Evolutionary conservation across 345 rosid species (phyloP).

Genomic region (Melaleuca alternifolia): DNA sequence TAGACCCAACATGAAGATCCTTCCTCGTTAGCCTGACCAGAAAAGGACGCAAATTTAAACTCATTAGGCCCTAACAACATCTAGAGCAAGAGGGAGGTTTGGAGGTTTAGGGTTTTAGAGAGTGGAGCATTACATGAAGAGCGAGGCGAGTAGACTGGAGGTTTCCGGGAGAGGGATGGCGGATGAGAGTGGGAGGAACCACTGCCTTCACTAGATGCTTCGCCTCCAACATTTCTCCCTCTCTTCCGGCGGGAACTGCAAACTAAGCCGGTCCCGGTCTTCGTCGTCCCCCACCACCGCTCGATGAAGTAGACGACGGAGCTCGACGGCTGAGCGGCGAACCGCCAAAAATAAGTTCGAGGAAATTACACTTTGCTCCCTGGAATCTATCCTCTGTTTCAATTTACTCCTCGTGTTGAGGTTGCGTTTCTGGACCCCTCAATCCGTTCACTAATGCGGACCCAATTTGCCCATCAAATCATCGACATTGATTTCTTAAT

Average conservation of each 20-base stretch:
- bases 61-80: neutral
- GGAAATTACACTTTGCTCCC: neutral
- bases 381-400: neutral
- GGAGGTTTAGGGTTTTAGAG: neutral
- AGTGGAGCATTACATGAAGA: slow-evolving; percentile 26
- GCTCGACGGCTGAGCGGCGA: neutral
- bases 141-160: slow-evolving; percentile 67
- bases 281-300: neutral
- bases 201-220: slow-evolving; percentile 37
- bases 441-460: neutral
- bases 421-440: neutral
- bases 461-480: neutral
- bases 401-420: neutral
- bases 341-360: neutral
- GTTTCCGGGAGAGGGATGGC: slow-evolving; percentile 50
- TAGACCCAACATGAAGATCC: slow-evolving; percentile 41
- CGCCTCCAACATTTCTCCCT: slow-evolving; percentile 23
- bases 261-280: neutral
- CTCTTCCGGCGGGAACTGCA: slow-evolving; percentile 1
- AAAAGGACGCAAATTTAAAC: neutral
- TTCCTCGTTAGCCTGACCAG: slow-evolving; percentile 28
- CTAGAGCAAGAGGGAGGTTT: neutral
- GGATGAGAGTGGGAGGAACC: slow-evolving; percentile 36
- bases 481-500: neutral
- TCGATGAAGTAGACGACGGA: neutral